A percentile compares a stretch with the other conserved stretches of the same genome.
Conservation (phyloP, 305 asterid genomes). For the Solanum hybrid region DNA sequence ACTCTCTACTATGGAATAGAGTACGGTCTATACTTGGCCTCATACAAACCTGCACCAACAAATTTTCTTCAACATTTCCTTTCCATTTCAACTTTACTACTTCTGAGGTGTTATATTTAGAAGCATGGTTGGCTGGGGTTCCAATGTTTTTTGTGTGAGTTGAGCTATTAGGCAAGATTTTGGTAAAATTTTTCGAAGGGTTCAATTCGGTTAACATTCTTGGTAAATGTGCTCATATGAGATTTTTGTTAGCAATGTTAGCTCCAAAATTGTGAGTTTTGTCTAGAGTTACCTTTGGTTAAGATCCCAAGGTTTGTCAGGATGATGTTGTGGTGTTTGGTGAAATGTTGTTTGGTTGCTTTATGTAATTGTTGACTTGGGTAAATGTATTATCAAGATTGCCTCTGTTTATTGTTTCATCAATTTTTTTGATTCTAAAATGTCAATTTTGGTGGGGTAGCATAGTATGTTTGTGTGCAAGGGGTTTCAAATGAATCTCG, state of each 20-base stretch:
- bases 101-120: not conserved
- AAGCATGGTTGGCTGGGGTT: not conserved
- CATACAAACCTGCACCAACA: not conserved
- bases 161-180: not conserved
- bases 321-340: not conserved
- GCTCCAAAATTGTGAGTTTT: not conserved
- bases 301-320: not conserved
- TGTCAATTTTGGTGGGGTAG: not conserved
- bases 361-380: not conserved
- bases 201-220: not conserved
- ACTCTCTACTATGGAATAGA: not conserved
- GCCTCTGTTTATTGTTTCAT: not conserved
- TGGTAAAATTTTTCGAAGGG: not conserved
- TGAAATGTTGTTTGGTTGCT: not conserved
- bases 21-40: not conserved
- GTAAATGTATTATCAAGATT: not conserved
- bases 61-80: not conserved
- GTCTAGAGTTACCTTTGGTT: not conserved
- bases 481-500: no score
- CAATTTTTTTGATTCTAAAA: not conserved
- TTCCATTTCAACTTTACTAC: not conserved
- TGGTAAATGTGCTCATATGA: not conserved
- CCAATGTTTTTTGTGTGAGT: not conserved
- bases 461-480: no score
- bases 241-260: not conserved